phyloP scores from a whole-genome alignment of 1,284 basidiomycete species.

The Trichosporon ovoides region DNA sequence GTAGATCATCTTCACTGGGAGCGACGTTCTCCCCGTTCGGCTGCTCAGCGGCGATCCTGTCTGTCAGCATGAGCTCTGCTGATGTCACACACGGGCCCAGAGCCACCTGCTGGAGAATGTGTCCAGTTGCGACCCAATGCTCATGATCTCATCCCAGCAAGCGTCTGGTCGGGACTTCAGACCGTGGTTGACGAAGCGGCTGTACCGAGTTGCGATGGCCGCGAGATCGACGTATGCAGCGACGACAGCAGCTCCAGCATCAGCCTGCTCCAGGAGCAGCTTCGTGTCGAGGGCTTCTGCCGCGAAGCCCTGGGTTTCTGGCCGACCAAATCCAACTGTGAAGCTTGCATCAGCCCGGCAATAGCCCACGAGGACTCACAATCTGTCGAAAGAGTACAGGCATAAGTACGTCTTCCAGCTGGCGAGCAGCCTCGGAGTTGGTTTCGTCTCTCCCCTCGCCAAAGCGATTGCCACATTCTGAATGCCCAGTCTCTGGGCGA shows the following conservation, averaged over 20 bases:
- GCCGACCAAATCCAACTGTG: constrained; percentile 24
- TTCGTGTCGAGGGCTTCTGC: constrained; percentile 16
- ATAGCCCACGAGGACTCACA: constrained; percentile 15
- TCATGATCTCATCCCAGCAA: constrained; percentile 9
- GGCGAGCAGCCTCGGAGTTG: constrained; percentile 15
- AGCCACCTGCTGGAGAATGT: constrained; percentile 21
- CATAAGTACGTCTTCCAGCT: constrained; percentile 23
- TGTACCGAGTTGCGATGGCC: constrained; percentile 20
- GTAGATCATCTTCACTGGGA: constrained; percentile 22
- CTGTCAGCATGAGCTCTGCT: not conserved
- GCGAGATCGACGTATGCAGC: constrained; percentile 25
- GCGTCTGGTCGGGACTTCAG: constrained; percentile 15
- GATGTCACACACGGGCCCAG: constrained; percentile 11
- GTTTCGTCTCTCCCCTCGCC: not conserved
- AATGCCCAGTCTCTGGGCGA: constrained; percentile 19
- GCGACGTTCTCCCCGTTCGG: constrained; percentile 13
- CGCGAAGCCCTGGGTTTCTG: constrained; percentile 25
- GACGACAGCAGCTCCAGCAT: constrained; percentile 15
- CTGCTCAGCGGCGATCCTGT: constrained; percentile 17
- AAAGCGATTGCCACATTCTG: constrained; percentile 14
- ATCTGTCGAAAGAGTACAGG: constrained; percentile 24
- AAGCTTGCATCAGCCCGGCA: constrained; percentile 10
- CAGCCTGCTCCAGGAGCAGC: constrained; percentile 6
- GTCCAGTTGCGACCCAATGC: constrained; percentile 14
- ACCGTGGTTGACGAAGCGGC: constrained; percentile 19